Evolutionary conservation across 495 filamentous ascomycete genomes (phyloP).

Genomic region (Aspergillus funiculosus): DNA sequence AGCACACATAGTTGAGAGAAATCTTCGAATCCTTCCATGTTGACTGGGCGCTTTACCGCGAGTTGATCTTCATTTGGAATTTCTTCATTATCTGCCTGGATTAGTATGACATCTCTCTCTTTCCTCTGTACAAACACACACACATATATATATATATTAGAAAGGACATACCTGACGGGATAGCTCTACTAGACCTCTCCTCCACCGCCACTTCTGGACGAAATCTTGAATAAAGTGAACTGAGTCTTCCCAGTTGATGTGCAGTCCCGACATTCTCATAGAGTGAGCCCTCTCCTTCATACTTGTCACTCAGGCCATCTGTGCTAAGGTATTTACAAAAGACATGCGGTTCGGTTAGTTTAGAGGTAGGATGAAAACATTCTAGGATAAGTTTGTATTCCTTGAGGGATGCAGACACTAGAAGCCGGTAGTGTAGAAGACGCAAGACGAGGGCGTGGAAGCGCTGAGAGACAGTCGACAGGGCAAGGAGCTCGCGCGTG

Average conservation of each 20-base stretch:
- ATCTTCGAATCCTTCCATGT: conserved; percentile 59
- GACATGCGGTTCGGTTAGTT: conserved; percentile 60
- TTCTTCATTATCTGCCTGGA: conserved; percentile 28
- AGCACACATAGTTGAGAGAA: conserved; percentile 66
- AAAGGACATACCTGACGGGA: conserved; percentile 17
- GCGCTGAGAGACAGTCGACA: conserved; percentile 56
- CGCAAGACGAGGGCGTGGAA: conserved; percentile 63
- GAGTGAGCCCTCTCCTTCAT: conserved; percentile 35
- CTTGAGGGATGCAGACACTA: conserved; percentile 48
- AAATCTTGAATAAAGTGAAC: conserved; percentile 53
- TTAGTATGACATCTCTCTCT: conserved; percentile 32
- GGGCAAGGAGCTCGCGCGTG: conserved; percentile 54
- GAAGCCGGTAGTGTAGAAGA: conserved; percentile 60
- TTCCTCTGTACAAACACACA: not conserved
- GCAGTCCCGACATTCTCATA: conserved; percentile 30
- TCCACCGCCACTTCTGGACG: conserved; percentile 49
- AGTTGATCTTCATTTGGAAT: not conserved
- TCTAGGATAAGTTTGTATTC: conserved; percentile 66
- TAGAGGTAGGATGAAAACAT: conserved; percentile 69
- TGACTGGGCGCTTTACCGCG: conserved; percentile 47
- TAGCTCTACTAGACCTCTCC: conserved; percentile 26
- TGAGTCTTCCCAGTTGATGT: conserved; percentile 33
- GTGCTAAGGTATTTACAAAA: conserved; percentile 65
- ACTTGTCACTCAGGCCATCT: conserved; percentile 38
- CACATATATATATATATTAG: too few species aligned